Base-by-base conservation (phyloP, 768 basidiomycete genomes). In the Mycena rosella region DNA sequence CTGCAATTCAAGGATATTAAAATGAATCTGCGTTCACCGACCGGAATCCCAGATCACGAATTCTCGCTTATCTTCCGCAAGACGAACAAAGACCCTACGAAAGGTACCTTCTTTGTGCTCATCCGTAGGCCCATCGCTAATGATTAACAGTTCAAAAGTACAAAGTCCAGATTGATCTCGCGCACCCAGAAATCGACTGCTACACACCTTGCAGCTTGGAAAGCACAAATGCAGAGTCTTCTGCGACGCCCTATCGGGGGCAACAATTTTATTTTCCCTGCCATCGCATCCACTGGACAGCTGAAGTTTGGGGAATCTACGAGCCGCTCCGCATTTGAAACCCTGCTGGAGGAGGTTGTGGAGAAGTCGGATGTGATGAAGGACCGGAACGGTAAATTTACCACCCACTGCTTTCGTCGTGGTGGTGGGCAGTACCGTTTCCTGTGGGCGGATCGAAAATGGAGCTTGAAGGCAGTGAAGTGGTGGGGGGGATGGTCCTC, bases 401-500 rank as follows among this genome's bases (percentile, higher is more conserved):
- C n/a, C n/a, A n/a, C n/a, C n/a, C n/a, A n/a, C n/a, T n/a, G n/a
- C n/a, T n/a, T n/a, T n/a, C n/a, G n/a, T n/a, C n/a, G n/a, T n/a
- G n/a, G n/a, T n/a, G n/a, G n/a, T n/a, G n/a, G n/a, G n/a, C n/a
- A n/a, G n/a, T n/a, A n/a, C n/a, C n/a, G n/a, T n/a, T n/a, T n/a
- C n/a, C n/a, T n/a, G n/a, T n/a, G n/a, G n/a, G n/a, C n/a, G n/a
- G n/a, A n/a, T n/a, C n/a, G n/a, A n/a, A n/a, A n/a, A n/a, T n/a
- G n/a, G n/a, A n/a, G n/a, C n/a, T n/a, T n/a, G n/a, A n/a, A n/a
- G n/a, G n/a, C n/a, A n/a, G n/a, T n/a, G n/a, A 75, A 71, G 20
- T 77, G 76, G 76, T 77, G 76, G 76, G 76, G 76, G n/a, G 73
- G 74, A n/a, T 75, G 75, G 76, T 74, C 69, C 2, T 67, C 72